Conservation (phyloP, 1,284 basidiomycete genomes). For the Cystobasidium pallidum region DNA sequence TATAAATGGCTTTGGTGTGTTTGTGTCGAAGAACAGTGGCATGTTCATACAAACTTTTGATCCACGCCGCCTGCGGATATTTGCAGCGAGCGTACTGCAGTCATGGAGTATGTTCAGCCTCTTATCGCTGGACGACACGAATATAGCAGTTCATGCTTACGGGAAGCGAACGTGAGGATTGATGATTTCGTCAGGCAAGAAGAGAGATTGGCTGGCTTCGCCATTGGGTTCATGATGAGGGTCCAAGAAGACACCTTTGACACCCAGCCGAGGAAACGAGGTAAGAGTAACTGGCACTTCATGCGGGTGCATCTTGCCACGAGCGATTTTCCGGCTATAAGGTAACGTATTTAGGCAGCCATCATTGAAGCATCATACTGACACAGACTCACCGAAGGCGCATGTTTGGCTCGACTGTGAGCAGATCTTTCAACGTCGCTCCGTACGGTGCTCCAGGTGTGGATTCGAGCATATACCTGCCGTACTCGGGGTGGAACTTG, state of each 20-base stretch:
- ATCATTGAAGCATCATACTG: background rate
- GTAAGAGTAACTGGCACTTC: slow-evolving; percentile 93
- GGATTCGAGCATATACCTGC: slow-evolving; percentile 97
- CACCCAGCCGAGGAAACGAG: slow-evolving; percentile 91
- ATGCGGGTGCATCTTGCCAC: slow-evolving; percentile 77
- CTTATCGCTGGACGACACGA: background rate
- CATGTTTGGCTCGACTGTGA: slow-evolving; percentile 94
- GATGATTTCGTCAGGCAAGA: slow-evolving; percentile 92
- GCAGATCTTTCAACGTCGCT: slow-evolving; percentile 77
- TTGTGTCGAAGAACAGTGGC: slow-evolving; percentile 85
- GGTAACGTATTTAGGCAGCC: background rate
- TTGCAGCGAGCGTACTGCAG: slow-evolving; percentile 85
- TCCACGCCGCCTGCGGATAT: slow-evolving; percentile 85
- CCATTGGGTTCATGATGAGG: slow-evolving; percentile 79
- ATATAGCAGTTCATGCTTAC: slow-evolving; percentile 62
- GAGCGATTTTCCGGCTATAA: slow-evolving; percentile 76
- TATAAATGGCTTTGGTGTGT: slow-evolving; percentile 84
- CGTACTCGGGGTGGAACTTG: slow-evolving; percentile 98
- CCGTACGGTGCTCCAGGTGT: slow-evolving; percentile 95
- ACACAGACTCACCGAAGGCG: slow-evolving; percentile 68
- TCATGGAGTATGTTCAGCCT: background rate
- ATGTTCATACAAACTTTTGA: slow-evolving; percentile 96
- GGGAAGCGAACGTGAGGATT: slow-evolving; percentile 97
- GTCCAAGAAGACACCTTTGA: slow-evolving; percentile 83
- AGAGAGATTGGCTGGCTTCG: slow-evolving; percentile 83